These are phyloP conservation scores for Hericium erinaceus DNA, from an alignment of 768 basidiomycete genomes.

Conservation along the genomic window DNA sequence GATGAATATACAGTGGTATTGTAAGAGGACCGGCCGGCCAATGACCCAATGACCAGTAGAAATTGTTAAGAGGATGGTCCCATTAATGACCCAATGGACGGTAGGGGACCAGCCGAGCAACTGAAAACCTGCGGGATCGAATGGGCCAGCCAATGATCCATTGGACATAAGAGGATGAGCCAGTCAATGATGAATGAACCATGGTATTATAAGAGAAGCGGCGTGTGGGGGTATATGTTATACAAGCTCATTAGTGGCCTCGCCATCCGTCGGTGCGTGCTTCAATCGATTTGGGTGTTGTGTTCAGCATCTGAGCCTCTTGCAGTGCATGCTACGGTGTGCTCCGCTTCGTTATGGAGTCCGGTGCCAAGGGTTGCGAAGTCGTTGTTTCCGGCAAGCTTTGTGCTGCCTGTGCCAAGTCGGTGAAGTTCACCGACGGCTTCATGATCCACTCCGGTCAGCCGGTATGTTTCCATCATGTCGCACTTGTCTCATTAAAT, in stretches of 20 bases:
- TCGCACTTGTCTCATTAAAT: no score
- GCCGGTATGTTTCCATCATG: constrained; percentile 35
- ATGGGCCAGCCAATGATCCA: no score
- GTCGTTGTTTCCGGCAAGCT: constrained; percentile 99
- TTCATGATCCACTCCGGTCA: constrained; percentile 99
- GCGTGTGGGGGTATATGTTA: not conserved
- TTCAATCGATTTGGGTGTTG: not conserved
- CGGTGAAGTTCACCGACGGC: constrained; percentile 99
- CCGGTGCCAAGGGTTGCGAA: constrained; percentile 98
- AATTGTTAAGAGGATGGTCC: no score
- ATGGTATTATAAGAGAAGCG: no score
- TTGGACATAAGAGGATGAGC: no score
- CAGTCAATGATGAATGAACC: no score
- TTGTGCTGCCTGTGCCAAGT: constrained; percentile 98
- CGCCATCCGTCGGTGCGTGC: constrained; percentile 86
- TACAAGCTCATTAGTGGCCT: constrained; percentile 99
- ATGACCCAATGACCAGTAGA: no score
- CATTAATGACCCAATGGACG: no score
- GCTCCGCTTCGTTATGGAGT: constrained; percentile 99
- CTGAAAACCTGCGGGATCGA: no score
- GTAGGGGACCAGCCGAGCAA: no score
- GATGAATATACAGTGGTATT: no score
- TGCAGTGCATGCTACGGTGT: constrained; percentile 96
- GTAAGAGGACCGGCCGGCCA: no score
- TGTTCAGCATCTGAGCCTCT: not conserved